phyloP scores from a whole-genome alignment of 306 rosid species.

The Leucaena leucocephala region DNA sequence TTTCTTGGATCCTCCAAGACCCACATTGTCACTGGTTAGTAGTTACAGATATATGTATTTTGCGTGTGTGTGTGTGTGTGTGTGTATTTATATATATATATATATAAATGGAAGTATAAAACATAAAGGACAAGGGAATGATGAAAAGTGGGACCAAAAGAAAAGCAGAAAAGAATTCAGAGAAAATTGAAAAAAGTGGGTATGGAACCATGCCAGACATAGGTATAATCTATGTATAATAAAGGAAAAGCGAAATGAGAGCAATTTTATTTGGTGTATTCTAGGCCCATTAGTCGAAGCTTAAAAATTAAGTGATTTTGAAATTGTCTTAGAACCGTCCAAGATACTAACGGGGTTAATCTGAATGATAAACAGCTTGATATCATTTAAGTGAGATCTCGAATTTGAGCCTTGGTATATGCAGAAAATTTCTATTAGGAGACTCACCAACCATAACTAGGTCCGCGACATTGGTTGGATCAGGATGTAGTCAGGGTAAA shows the following conservation, averaged over 20 bases:
- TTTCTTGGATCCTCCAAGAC: constrained; percentile 89
- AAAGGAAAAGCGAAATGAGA: constrained; percentile 29
- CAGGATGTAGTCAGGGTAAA: no score
- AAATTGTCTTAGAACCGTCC: no score
- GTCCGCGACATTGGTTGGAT: no score
- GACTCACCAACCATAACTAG: no score
- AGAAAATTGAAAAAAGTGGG: constrained; percentile 61
- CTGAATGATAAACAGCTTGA: no score
- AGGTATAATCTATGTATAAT: constrained; percentile 50
- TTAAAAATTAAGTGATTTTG: no score
- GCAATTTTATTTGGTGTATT: background rate
- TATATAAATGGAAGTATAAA: constrained; percentile 19
- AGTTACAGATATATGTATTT: background rate
- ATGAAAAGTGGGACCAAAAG: constrained; percentile 84
- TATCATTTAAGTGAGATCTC: no score
- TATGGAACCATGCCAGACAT: constrained; percentile 70
- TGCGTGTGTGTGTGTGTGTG: no score
- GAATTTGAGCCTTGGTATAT: no score
- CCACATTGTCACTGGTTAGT: constrained; percentile 50
- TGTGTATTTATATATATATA: background rate
- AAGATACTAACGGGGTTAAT: no score
- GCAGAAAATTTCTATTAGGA: no score
- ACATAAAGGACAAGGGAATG: constrained; percentile 91
- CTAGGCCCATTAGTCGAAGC: no score
- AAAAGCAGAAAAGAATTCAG: constrained; percentile 60